Percentiles rank a stretch among this genome's conserved stretches.
These are phyloP conservation scores for Cupressus sempervirens DNA, from an alignment of 75 land plant genomes.

Conservation along the genomic window DNA sequence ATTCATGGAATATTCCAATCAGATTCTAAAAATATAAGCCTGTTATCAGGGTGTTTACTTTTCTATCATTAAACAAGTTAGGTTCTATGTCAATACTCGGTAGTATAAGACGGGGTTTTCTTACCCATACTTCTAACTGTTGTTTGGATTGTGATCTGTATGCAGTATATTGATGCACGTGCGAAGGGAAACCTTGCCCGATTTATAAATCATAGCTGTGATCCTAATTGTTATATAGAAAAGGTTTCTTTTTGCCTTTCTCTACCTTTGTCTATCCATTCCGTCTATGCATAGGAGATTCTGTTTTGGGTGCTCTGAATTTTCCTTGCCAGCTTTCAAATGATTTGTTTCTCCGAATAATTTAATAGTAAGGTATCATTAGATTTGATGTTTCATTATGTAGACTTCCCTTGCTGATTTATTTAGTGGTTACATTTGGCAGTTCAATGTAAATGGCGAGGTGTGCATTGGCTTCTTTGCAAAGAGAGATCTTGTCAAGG, in stretches of 20 bases:
- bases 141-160: not conserved
- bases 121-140: not conserved
- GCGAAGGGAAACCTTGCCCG: constrained; percentile 91
- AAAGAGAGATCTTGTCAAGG: constrained; percentile 73
- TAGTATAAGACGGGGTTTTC: not conserved
- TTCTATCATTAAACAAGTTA: not conserved
- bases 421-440: constrained; percentile 10
- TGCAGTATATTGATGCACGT: constrained; percentile 96
- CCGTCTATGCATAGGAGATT: not conserved
- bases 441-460: constrained; percentile 98
- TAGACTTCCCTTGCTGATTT: not conserved
- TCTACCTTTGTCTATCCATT: not conserved
- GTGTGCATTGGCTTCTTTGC: constrained; percentile 93
- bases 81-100: not conserved
- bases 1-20: not conserved
- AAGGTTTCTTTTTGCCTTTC: constrained; percentile 51
- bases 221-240: constrained; percentile 92
- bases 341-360: not conserved
- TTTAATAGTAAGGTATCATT: not conserved
- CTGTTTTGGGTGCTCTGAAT: not conserved
- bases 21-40: not conserved
- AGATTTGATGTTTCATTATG: not conserved
- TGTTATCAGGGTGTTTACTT: not conserved
- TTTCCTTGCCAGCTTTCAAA: not conserved
- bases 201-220: constrained; percentile 95